phyloP scores from a whole-genome alignment of 306 rosid genomes.

The Herpetospermum pedunculosum region DNA sequence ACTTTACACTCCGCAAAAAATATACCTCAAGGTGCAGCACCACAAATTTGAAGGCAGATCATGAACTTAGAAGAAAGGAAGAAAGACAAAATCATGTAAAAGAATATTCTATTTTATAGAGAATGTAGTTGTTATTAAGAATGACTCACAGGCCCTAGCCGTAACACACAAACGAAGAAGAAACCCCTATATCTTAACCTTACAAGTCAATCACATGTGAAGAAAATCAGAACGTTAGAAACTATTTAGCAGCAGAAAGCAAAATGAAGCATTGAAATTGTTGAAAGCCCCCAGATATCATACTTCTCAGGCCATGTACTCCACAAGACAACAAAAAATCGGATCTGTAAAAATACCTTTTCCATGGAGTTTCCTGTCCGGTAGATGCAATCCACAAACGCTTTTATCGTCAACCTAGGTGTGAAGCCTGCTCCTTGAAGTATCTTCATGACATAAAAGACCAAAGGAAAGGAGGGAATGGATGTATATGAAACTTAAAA shows the following conservation, averaged over 20 bases:
- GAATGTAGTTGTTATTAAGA: neutral
- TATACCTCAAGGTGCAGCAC: neutral
- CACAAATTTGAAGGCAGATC: neutral
- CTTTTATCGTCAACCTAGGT: neutral
- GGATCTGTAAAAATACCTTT: neutral
- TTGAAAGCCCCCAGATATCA: neutral
- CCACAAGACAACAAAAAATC: neutral
- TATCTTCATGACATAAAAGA: neutral
- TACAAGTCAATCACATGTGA: neutral
- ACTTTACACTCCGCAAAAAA: neutral
- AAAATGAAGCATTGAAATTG: neutral
- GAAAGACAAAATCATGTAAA: neutral
- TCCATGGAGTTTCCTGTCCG: no score
- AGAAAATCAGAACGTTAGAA: neutral
- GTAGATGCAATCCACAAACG: neutral
- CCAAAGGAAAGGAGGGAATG: neutral
- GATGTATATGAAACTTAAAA: neutral
- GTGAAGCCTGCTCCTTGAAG: neutral
- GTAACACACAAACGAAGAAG: neutral
- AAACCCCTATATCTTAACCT: neutral
- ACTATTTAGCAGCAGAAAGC: neutral
- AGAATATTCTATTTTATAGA: neutral
- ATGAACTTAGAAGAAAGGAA: neutral
- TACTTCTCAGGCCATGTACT: neutral
- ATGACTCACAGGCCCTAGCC: neutral